Evolutionary conservation across 768 basidiomycete genomes (phyloP).

Genomic region (Brasilioporus rufonigricans): DNA sequence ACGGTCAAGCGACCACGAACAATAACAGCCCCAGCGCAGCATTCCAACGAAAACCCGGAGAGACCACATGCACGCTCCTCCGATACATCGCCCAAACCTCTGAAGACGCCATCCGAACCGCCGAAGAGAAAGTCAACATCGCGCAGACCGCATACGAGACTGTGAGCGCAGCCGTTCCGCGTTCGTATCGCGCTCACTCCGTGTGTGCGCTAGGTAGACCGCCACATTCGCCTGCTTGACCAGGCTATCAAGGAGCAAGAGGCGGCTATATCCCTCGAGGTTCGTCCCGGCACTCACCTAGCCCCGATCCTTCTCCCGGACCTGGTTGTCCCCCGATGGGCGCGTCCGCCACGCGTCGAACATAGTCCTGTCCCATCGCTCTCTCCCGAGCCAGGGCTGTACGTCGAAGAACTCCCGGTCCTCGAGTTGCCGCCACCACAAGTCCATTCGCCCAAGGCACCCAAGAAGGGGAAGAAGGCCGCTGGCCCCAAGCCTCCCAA

Average conservation of each 20-base stretch:
- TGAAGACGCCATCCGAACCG: slow-evolving; percentile 59
- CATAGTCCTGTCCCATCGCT: slow-evolving; percentile 42
- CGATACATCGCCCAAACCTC: slow-evolving; percentile 55
- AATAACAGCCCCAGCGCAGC: background rate
- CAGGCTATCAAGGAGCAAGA: slow-evolving; percentile 67
- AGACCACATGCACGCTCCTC: slow-evolving; percentile 50
- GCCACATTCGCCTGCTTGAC: slow-evolving; percentile 76
- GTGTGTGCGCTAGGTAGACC: slow-evolving; percentile 54
- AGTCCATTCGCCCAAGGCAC: slow-evolving; percentile 12
- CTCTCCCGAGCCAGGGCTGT: slow-evolving; percentile 27
- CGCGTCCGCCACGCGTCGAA: slow-evolving; percentile 42
- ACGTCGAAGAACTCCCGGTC: slow-evolving; percentile 12
- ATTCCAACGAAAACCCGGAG: slow-evolving; percentile 23
- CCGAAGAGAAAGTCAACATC: slow-evolving; percentile 77
- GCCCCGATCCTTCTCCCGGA: slow-evolving; percentile 61
- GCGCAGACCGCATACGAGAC: slow-evolving; percentile 69
- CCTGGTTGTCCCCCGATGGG: slow-evolving; percentile 54
- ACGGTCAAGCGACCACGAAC: background rate
- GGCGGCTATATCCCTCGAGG: slow-evolving; percentile 50
- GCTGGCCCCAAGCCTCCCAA: slow-evolving; percentile 9
- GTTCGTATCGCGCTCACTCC: background rate
- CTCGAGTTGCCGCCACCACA: slow-evolving; percentile 11
- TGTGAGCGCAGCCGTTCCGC: slow-evolving; percentile 38
- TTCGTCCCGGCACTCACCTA: slow-evolving; percentile 51
- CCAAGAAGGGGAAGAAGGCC: slow-evolving; percentile 26